These are phyloP conservation scores for Leishmania arabica DNA, from an alignment of 208 protist genomes.

Conservation along the genomic window DNA sequence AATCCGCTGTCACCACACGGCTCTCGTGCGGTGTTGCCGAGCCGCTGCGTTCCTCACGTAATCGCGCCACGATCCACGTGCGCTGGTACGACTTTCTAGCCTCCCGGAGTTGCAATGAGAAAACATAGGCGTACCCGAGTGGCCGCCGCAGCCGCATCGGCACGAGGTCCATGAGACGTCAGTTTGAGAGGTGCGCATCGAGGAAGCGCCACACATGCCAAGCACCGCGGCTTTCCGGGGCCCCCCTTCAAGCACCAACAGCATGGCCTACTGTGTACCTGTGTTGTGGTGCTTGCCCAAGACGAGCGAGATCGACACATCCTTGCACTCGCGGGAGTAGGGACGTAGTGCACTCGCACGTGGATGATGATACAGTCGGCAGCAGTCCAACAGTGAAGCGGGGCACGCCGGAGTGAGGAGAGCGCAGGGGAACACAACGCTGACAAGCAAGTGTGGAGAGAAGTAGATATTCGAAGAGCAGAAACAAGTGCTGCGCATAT, in stretches of 20 bases:
- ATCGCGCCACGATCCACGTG: slow-evolving; percentile 1
- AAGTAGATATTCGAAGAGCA: not conserved
- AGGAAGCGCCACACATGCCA: slow-evolving; percentile 28
- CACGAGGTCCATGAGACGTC: slow-evolving; percentile 30
- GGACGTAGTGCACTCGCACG: not conserved
- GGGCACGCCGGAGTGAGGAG: too few species aligned
- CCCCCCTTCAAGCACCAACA: slow-evolving; percentile 41
- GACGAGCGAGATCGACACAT: not conserved
- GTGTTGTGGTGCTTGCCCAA: slow-evolving; percentile 28
- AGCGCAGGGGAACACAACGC: too few species aligned
- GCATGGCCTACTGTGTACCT: slow-evolving; percentile 31
- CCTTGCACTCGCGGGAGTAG: not conserved
- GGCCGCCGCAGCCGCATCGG: slow-evolving; percentile 38
- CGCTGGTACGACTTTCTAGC: slow-evolving; percentile 4
- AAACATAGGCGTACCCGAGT: slow-evolving; percentile 40
- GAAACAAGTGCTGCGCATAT: not conserved
- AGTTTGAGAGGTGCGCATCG: slow-evolving; percentile 17
- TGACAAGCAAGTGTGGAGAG: not conserved
- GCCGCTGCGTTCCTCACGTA: not conserved
- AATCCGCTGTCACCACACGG: too few species aligned
- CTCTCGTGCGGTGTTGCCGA: too few species aligned
- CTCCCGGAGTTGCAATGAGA: slow-evolving; percentile 21
- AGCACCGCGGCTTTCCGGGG: slow-evolving; percentile 28
- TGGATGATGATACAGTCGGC: not conserved
- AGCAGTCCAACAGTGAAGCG: not conserved